phyloP scores from a whole-genome alignment of 2,329 filamentous ascomycete species.

The Westerdykella sp. region DNA sequence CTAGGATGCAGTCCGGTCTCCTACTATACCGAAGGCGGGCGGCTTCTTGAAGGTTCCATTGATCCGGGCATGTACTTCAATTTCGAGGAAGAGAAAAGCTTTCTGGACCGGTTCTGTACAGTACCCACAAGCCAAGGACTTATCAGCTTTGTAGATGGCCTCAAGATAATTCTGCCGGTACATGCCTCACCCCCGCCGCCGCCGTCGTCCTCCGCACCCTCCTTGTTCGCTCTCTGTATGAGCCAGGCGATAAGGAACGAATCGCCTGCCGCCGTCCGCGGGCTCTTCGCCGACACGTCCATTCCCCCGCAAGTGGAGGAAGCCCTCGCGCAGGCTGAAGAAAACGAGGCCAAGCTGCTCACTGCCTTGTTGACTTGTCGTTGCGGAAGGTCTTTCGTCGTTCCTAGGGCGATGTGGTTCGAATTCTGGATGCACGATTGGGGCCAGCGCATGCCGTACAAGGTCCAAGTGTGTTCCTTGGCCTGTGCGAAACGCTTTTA shows the following conservation, averaged over 20 bases:
- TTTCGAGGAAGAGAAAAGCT: background rate
- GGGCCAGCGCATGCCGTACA: conserved; percentile 14
- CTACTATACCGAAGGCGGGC: conserved; percentile 19
- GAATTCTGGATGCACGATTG: conserved; percentile 21
- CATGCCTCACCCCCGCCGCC: conserved; percentile 11
- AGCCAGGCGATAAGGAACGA: background rate
- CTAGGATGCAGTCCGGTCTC: conserved; percentile 13
- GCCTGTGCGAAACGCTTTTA: conserved; percentile 12
- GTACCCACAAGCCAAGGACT: conserved; percentile 3
- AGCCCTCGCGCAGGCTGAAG: background rate
- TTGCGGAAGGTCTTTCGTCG: conserved; percentile 24
- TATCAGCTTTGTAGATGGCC: conserved; percentile 14
- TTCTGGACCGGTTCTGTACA: conserved; percentile 3
- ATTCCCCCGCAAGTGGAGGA: background rate
- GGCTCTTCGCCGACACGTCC: background rate
- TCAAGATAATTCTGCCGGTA: background rate
- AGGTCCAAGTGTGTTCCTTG: conserved; percentile 28
- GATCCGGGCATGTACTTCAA: background rate
- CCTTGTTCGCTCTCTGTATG: conserved; percentile 11
- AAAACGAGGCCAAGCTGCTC: conserved; percentile 1
- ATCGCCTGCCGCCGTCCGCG: background rate
- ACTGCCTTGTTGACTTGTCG: background rate
- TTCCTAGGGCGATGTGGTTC: conserved; percentile 27
- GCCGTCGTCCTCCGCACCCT: conserved; percentile 5
- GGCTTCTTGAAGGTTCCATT: conserved; percentile 1